Percentiles rank a stretch among this genome's conserved stretches.
These are phyloP conservation scores for Penicillium sp. DNA, from an alignment of 2,329 filamentous ascomycete species.

Conservation along the genomic window DNA sequence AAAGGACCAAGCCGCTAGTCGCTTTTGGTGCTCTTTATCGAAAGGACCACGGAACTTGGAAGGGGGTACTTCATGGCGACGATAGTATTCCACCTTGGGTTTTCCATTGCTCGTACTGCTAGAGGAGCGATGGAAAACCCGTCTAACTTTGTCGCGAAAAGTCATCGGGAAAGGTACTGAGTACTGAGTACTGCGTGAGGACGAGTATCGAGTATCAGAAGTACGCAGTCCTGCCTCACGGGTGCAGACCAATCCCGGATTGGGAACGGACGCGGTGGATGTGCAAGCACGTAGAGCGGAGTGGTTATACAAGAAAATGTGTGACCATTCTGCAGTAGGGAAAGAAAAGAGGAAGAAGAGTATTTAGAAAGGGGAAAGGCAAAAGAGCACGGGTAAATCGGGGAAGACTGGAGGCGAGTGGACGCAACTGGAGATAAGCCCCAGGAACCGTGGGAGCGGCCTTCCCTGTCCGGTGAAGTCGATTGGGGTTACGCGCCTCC, in stretches of 20 bases:
- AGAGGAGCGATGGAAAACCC: slow-evolving; percentile 35
- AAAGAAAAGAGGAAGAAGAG: slow-evolving; percentile 1
- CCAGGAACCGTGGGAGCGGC: slow-evolving; percentile 13
- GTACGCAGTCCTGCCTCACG: slow-evolving; percentile 20
- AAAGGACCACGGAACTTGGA: slow-evolving; percentile 51
- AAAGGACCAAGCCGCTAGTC: slow-evolving; percentile 47
- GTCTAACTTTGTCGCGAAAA: slow-evolving; percentile 38
- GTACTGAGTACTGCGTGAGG: not conserved
- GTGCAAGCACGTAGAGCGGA: slow-evolving; percentile 35
- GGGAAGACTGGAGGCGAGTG: slow-evolving; percentile 4
- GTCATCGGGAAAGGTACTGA: slow-evolving; percentile 27
- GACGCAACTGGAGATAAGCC: slow-evolving; percentile 19
- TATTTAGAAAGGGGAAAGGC: not conserved
- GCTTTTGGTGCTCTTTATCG: slow-evolving; percentile 46
- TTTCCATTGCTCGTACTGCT: slow-evolving; percentile 28
- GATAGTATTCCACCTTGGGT: slow-evolving; percentile 49
- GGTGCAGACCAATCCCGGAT: slow-evolving; percentile 29
- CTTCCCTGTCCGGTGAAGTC: slow-evolving; percentile 17
- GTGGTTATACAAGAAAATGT: slow-evolving; percentile 13
- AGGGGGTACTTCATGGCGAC: slow-evolving; percentile 46
- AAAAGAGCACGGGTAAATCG: slow-evolving; percentile 1
- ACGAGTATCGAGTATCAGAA: slow-evolving; percentile 3
- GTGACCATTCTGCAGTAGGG: slow-evolving; percentile 27
- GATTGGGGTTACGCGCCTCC: not conserved
- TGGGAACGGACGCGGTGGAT: slow-evolving; percentile 31